phyloP scores from a whole-genome alignment of 305 asterid genomes.

The Solanum aculeatissimum region DNA sequence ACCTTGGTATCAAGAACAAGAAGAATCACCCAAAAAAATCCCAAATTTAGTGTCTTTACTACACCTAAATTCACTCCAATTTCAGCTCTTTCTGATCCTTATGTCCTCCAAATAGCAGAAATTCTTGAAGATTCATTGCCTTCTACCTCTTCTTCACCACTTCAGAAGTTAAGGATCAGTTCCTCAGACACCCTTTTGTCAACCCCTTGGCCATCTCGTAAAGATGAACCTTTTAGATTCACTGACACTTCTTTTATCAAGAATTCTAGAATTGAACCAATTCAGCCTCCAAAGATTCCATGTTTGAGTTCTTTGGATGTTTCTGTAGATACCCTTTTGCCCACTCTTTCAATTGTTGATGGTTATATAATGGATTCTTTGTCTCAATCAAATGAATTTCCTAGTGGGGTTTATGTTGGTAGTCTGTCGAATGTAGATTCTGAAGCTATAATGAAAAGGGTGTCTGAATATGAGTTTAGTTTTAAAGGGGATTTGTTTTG shows the following conservation, averaged over 20 bases:
- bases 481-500: constrained; percentile 81
- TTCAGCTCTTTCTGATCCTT: constrained; percentile 72
- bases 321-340: constrained; percentile 31
- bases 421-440: constrained; percentile 37
- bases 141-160: constrained; percentile 29
- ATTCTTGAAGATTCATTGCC: constrained; percentile 71
- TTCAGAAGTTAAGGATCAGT: constrained; percentile 52
- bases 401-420: constrained; percentile 69
- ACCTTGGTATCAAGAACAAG: neutral
- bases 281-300: constrained; percentile 11
- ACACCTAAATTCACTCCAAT: neutral
- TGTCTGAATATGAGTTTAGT: constrained; percentile 38
- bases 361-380: constrained; percentile 49
- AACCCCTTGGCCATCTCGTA: constrained; percentile 77
- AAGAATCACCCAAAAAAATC: constrained; percentile 12
- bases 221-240: constrained; percentile 83
- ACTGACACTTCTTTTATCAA: constrained; percentile 71
- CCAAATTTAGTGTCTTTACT: constrained; percentile 17
- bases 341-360: constrained; percentile 51
- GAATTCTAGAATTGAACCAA: constrained; percentile 54
- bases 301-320: constrained; percentile 13
- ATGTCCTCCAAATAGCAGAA: constrained; percentile 78
- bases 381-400: constrained; percentile 37
- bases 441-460: constrained; percentile 44
- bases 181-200: constrained; percentile 73